Percentiles rank a stretch among this genome's conserved stretches.
Evolutionary conservation across 1,284 basidiomycete genomes (phyloP).

Genomic region (Ustilago trichophora): DNA sequence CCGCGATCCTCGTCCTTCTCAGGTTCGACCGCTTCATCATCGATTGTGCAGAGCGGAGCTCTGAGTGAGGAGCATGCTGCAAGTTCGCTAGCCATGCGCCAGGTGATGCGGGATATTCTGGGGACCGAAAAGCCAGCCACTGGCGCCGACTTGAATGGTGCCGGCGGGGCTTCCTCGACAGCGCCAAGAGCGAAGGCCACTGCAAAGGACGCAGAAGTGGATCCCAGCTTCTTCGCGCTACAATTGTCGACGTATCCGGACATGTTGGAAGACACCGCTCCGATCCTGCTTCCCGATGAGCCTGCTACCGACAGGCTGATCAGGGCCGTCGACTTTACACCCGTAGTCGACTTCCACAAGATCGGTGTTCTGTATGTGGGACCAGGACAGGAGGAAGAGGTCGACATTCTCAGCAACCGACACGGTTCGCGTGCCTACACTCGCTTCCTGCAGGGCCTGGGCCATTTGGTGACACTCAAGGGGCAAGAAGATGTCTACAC

Average conservation of each 20-base stretch:
- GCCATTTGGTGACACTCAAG: constrained; percentile 86
- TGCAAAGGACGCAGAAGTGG: constrained; percentile 69
- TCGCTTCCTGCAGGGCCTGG: constrained; percentile 88
- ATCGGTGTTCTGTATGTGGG: constrained; percentile 96
- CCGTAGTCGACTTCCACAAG: constrained; percentile 97
- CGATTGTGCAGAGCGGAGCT: constrained; percentile 2
- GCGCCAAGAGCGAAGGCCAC: constrained; percentile 6
- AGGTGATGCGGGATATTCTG: constrained; percentile 51
- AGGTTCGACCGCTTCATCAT: constrained; percentile 60
- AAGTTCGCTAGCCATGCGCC: constrained; percentile 40
- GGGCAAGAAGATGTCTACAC: constrained; percentile 85
- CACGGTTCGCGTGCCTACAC: constrained; percentile 95
- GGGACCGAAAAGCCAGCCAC: constrained; percentile 15
- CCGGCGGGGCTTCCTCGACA: neutral
- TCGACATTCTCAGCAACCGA: constrained; percentile 86
- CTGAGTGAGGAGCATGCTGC: constrained; percentile 11
- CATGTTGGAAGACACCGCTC: constrained; percentile 63
- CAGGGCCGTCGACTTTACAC: constrained; percentile 81
- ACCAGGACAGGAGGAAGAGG: constrained; percentile 84
- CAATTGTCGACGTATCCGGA: constrained; percentile 75
- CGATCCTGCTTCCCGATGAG: constrained; percentile 69
- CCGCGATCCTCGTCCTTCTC: constrained; percentile 78
- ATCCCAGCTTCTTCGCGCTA: constrained; percentile 86
- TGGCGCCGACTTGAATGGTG: neutral
- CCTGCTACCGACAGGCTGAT: constrained; percentile 74